Conservation (phyloP, 805 yeast species). For the Starmerella cellae region DNA sequence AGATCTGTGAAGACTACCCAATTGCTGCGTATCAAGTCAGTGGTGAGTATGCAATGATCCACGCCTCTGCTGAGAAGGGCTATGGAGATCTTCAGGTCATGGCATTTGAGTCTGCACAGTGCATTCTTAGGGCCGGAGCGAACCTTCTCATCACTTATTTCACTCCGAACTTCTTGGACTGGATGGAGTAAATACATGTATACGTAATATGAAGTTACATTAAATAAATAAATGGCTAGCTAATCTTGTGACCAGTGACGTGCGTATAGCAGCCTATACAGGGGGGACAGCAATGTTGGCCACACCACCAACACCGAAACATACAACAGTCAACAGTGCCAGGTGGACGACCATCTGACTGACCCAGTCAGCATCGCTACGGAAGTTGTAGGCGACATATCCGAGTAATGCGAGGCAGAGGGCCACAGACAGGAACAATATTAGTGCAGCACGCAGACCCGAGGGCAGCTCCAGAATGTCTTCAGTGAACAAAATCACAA, state of each 20-base stretch:
- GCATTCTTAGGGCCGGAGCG: slow-evolving; percentile 92
- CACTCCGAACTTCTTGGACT: slow-evolving; percentile 89
- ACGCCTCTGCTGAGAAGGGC: slow-evolving; percentile 96
- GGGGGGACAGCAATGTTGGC: slow-evolving; percentile 19
- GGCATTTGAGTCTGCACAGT: slow-evolving; percentile 76
- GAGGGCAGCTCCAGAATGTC: slow-evolving; percentile 22
- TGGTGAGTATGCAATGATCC: slow-evolving; percentile 96
- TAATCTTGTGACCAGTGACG: no score
- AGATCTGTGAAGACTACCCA: slow-evolving; percentile 71
- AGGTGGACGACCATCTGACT: slow-evolving; percentile 36
- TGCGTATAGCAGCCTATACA: background rate
- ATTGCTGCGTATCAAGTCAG: slow-evolving; percentile 91
- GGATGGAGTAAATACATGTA: slow-evolving; percentile 33
- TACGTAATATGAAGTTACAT: no score
- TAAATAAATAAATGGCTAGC: background rate
- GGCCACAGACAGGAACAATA: slow-evolving; percentile 30
- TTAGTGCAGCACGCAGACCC: slow-evolving; percentile 21
- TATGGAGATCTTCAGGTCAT: slow-evolving; percentile 67
- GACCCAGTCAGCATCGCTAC: slow-evolving; percentile 32
- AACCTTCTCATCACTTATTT: slow-evolving; percentile 80
- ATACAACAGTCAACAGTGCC: slow-evolving; percentile 30
- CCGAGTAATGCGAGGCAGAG: slow-evolving; percentile 34
- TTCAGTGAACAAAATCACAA: slow-evolving; percentile 32
- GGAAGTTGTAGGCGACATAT: slow-evolving; percentile 34
- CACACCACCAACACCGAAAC: slow-evolving; percentile 35